These are phyloP conservation scores for Suhomyces kunorum DNA, from an alignment of 1,139 yeast species.

Conservation along the genomic window DNA sequence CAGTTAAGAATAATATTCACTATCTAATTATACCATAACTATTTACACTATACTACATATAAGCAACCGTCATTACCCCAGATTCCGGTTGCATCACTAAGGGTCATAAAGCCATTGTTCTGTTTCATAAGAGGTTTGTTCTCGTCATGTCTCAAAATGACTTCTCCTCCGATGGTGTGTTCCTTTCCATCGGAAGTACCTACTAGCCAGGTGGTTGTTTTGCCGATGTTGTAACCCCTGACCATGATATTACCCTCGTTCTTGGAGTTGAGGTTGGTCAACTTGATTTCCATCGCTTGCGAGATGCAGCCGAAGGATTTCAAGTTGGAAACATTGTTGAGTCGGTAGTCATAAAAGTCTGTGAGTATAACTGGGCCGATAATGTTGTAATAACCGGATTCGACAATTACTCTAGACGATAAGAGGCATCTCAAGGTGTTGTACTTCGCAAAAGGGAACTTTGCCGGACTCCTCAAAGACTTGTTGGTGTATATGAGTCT, in stretches of 20 bases:
- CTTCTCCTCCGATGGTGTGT: slow-evolving; percentile 10
- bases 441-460: slow-evolving; percentile 30
- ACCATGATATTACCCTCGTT: slow-evolving; percentile 53
- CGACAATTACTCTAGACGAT: slow-evolving; percentile 55
- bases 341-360: slow-evolving; percentile 64
- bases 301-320: slow-evolving; percentile 47
- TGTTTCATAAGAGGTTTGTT: slow-evolving; percentile 33
- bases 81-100: slow-evolving; percentile 48
- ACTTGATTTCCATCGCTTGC: slow-evolving; percentile 53
- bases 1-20: neutral
- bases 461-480: slow-evolving; percentile 16
- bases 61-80: slow-evolving; percentile 79
- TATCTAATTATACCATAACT: slow-evolving; percentile 1
- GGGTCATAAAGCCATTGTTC: slow-evolving; percentile 65
- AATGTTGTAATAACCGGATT: slow-evolving; percentile 47
- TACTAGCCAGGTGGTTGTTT: slow-evolving; percentile 27
- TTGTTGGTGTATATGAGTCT: slow-evolving; percentile 46
- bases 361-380: slow-evolving; percentile 62
- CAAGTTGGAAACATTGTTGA: slow-evolving; percentile 21
- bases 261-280: slow-evolving; percentile 33
- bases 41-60: slow-evolving; percentile 35
- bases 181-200: slow-evolving; percentile 11
- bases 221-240: slow-evolving; percentile 71
- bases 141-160: slow-evolving; percentile 14
- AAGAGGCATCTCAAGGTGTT: slow-evolving; percentile 49